Evolutionary conservation across 2,329 filamentous ascomycete genomes (phyloP).

Genomic region (Atkinsonella hypoxylon): DNA sequence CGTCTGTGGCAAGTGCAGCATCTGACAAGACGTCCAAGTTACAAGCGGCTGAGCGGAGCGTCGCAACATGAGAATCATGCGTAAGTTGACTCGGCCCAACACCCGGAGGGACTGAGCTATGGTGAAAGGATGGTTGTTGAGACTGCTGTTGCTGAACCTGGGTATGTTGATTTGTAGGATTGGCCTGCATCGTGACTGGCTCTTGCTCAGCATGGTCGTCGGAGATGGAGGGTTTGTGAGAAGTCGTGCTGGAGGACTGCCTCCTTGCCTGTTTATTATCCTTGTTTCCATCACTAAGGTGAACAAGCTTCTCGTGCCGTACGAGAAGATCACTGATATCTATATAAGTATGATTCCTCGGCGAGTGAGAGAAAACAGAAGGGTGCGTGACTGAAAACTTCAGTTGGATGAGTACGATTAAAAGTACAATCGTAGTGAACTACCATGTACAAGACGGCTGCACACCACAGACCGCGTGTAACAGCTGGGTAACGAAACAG

Average conservation of each 20-base stretch:
- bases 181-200: constrained; percentile 29
- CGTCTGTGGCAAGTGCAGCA: constrained; percentile 46
- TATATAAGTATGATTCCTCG: constrained; percentile 35
- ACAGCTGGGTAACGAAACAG: neutral
- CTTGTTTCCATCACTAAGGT: constrained; percentile 47
- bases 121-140: constrained; percentile 24
- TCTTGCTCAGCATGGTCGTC: constrained; percentile 36
- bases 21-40: constrained; percentile 48
- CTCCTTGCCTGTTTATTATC: constrained; percentile 40
- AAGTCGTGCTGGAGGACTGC: constrained; percentile 32
- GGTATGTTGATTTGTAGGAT: constrained; percentile 1
- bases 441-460: neutral
- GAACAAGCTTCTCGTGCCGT: constrained; percentile 52
- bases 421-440: neutral
- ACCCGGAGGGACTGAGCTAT: constrained; percentile 24
- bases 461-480: neutral
- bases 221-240: constrained; percentile 33
- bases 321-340: constrained; percentile 52
- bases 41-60: constrained; percentile 35
- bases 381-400: neutral
- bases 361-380: neutral
- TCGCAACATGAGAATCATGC: constrained; percentile 32
- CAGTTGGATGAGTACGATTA: neutral
- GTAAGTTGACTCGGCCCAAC: constrained; percentile 25
- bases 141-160: constrained; percentile 8